Base-by-base conservation (phyloP, 2,329 filamentous ascomycete genomes). In the Hymenotorrendiella dingleyae region DNA sequence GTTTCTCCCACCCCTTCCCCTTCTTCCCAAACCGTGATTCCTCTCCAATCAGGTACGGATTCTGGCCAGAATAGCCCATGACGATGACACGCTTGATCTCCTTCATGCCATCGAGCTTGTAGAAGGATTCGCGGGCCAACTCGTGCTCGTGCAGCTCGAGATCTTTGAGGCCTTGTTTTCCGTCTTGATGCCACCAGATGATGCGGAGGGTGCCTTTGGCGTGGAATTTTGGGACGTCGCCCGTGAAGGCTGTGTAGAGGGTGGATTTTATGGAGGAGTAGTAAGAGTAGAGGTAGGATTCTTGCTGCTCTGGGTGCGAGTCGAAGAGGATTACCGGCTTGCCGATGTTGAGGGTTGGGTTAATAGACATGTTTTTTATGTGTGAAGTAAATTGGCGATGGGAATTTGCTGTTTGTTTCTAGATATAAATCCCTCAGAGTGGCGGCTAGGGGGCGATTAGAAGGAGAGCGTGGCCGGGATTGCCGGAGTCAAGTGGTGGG, bases 281-380 rank as follows among this genome's bases (percentile, higher is more conserved):
- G 38, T 52, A 57, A 12, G 54, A 56, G 35, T 45, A 51, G 21
- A 54, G 21, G 36, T 53, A 55, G 14, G 42, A 36, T 30, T 55
- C 52, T 42, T 57, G 54, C 38, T 57, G 46, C 36, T 57, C 52
- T 3, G 56, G 56, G 22, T 56, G 49, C 8, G 54, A 56, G 34
- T 58, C 56, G 28, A 57, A 52, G 42, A 58, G 55, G 14, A 57
- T 55, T 22, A 44, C 50, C 3, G 54, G 54, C 1, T 33, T 36
- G 28, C 53, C 54, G 38, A 52, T 37, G 23, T 23, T 14, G 21
- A 26, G 26, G 6, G 21, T 22, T 22, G n/a, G 34, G 7, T n/a
- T n/a, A n/a, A n/a, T n/a, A n/a, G n/a, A n/a, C n/a, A n/a, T n/a
- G n/a, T n/a, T n/a, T n/a, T n/a, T n/a, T n/a, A n/a, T n/a, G n/a